Base-by-base conservation (phyloP, 106 monocot species). In the Phalaenopsis equestris region DNA sequence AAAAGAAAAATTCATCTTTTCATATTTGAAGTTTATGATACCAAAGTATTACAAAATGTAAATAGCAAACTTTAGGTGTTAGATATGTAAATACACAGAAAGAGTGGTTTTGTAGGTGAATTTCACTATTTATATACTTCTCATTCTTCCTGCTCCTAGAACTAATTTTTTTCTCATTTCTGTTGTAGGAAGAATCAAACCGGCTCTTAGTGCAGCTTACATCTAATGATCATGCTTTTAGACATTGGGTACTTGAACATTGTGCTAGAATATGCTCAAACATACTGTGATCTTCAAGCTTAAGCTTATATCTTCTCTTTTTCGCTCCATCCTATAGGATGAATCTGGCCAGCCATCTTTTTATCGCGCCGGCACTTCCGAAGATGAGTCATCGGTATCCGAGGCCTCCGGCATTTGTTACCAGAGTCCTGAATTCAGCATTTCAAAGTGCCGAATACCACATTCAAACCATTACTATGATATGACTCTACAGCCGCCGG, bases 311-410 rank as follows among this genome's bases (percentile, higher is more conserved):
- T 24, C 42, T 67, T 68, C 16, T 65, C 46, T 84, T 82, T 61
- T 10, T 18, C 42, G 42, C 37, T 68, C 57, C 57, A 70, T 79
- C 42, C 79, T 55, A 55, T 39, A 89, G 89, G 84, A 86, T 74
- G 84, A 82, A 82, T 43, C 77, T 12, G 77, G 79, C 48, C 81
- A 86, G 47, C 45, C 68, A 41, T 89, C 86, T 5, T 39, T 52
- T 55, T 80, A 83, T n/a, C 79, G 82, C 79, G 70, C 36, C 30
- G 76, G 48, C 1, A 43, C 75, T 37, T 90, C 79, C 39, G 88
- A 91, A 79, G 91, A 90, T 72, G 86, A 83, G 58, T 70, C 83
- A 76, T 93, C 89, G n/a, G 43, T 75, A 58, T 92, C 92, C 21
- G 92, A 84, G 21, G 67, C 78, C 67, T 90, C 87, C 37, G 80